Base-by-base conservation (phyloP, 495 filamentous ascomycete species). In the Podospora anserina region DNA sequence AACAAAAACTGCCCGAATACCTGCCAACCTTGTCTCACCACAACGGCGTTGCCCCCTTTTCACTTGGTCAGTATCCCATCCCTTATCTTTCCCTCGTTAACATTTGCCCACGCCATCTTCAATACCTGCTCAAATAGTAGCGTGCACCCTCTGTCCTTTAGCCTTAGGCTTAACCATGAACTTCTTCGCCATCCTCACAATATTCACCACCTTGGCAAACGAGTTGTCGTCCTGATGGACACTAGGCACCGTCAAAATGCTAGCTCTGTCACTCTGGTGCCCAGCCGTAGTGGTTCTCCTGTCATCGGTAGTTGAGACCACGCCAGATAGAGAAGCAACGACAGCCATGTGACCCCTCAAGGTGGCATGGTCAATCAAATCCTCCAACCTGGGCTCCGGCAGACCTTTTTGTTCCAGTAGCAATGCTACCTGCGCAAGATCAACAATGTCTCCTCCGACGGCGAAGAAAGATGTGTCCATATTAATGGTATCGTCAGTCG, bases 401-500 rank as follows among this genome's bases (percentile, higher is more conserved):
- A 60, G 20, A 19, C 60, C 62, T 2, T 54, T 16, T 32, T 68
- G 68, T 32, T 60, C 39, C 5, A 74, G 62, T 2, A 74, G 64
- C 60, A 61, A 71, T 23, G 64, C 65, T 0, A 74, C 60, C 54
- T 74, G 72, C 5, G 72, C 69, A 0, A 74, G 67, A 15, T 61
- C 69, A 30, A 71, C 66, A 30, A 74, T 74, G 55, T 74, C 72
- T 34, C 72, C 71, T 6, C 71, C 69, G 1, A 71, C 18, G 39
- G 27, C 64, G 60, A 74, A 74, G 63, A 74, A 74, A 6, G 72
- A 74, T 2, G 58, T 66, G 28, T 66, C 39, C 2, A 32, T 5
- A 34, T 69, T 63, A 30, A 72, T 56, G 4, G 57, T 23, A 11
- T 66, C n/a, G 0, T 39, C 39, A 3, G 53, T 15, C 30, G 44